These are phyloP conservation scores for Lycium ferocissimum DNA, from an alignment of 257 asterid genomes.

Conservation along the genomic window DNA sequence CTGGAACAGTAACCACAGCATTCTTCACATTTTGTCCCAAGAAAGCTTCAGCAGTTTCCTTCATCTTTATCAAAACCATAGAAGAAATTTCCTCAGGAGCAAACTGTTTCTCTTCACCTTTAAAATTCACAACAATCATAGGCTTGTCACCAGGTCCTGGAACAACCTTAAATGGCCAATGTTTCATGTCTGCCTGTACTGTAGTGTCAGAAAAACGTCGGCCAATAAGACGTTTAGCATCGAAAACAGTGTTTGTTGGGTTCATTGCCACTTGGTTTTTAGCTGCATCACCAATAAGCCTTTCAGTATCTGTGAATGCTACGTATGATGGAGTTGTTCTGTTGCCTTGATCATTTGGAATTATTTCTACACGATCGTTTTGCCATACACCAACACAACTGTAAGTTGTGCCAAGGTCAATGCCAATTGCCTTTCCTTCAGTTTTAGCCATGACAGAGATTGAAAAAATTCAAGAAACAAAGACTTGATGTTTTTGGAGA, in stretches of 20 bases:
- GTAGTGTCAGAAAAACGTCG: not conserved
- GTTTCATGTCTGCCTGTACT: not conserved
- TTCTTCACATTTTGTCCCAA: slow-evolving; percentile 2
- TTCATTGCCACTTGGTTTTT: not conserved
- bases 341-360: not conserved
- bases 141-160: not conserved
- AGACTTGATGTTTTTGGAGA: not conserved
- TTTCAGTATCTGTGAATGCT: not conserved
- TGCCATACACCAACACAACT: slow-evolving; percentile 5
- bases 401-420: not conserved
- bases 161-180: not conserved
- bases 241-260: not conserved
- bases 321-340: slow-evolving; percentile 12
- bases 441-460: not conserved
- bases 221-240: not conserved
- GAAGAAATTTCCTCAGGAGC: slow-evolving; percentile 7
- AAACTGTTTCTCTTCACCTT: not conserved
- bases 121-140: not conserved
- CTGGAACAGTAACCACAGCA: slow-evolving; percentile 15
- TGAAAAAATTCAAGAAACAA: not conserved
- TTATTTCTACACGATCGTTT: not conserved
- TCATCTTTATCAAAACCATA: not conserved
- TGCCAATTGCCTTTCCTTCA: not conserved
- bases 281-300: not conserved
- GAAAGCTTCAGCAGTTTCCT: slow-evolving; percentile 2